These are phyloP conservation scores for Botryobasidium botryosum DNA, from an alignment of 768 basidiomycete genomes.

Conservation along the genomic window DNA sequence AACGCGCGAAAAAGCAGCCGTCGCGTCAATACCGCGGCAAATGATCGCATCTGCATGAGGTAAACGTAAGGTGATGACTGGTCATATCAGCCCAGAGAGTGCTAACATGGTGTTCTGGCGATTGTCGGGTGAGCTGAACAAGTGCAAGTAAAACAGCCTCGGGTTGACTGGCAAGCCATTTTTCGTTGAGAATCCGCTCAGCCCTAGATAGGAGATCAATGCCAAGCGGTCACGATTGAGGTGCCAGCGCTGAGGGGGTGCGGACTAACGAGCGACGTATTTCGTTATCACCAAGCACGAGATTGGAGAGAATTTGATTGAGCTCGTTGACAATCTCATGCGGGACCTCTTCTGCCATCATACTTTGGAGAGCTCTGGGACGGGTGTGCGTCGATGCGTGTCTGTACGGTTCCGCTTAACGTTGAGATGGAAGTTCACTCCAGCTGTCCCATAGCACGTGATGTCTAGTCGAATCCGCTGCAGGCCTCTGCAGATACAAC, in stretches of 20 bases:
- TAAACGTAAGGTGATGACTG: not conserved
- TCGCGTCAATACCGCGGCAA: conserved; percentile 65
- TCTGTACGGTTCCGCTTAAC: no score
- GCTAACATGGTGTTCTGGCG: conserved; percentile 66
- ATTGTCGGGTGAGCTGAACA: conserved; percentile 58
- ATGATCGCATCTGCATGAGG: conserved; percentile 57
- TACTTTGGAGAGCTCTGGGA: no score
- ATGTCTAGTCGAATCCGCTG: no score
- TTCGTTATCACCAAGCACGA: conserved; percentile 69
- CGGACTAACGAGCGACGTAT: conserved; percentile 46
- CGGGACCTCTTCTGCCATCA: no score
- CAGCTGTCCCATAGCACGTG: no score
- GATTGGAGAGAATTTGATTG: conserved; percentile 71
- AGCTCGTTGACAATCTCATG: conserved; percentile 59
- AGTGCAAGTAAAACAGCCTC: conserved; percentile 66
- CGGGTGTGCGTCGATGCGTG: no score
- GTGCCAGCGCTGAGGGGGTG: not conserved
- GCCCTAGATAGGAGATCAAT: conserved; percentile 42
- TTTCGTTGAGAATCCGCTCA: conserved; percentile 64
- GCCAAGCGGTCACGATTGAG: no score
- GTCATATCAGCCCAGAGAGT: not conserved
- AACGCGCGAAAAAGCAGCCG: conserved; percentile 57
- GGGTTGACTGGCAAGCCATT: conserved; percentile 51
- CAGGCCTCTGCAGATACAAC: no score
- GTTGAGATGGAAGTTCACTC: no score